Evolutionary conservation across 352 stramenopile species (phyloP).

Genomic region (Stramenopiles sp.): DNA sequence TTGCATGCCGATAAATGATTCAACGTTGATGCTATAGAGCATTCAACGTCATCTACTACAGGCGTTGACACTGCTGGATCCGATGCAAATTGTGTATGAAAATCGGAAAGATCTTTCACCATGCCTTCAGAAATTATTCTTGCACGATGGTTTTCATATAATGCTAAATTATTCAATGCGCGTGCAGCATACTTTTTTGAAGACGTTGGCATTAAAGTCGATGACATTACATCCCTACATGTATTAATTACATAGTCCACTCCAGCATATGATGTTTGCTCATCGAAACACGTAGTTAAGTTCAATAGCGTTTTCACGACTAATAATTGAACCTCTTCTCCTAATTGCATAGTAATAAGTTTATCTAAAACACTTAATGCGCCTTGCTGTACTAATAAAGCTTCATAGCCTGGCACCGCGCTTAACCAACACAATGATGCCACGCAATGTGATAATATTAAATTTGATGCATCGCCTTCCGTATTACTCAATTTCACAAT

Average conservation of each 20-base stretch:
- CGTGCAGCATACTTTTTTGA: background rate
- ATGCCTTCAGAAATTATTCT: constrained; percentile 8
- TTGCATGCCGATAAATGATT: background rate
- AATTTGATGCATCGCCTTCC: background rate
- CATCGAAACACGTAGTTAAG: constrained; percentile 7
- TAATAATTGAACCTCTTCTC: background rate
- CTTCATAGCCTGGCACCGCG: background rate
- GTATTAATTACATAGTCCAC: background rate
- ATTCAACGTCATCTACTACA: background rate
- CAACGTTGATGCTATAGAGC: background rate
- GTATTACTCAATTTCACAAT: background rate
- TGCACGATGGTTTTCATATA: constrained; percentile 3
- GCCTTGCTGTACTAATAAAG: background rate
- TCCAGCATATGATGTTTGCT: background rate
- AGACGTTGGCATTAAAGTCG: background rate
- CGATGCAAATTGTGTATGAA: background rate
- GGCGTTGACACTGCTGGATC: background rate
- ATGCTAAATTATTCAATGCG: constrained; percentile 1
- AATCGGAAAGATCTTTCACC: background rate
- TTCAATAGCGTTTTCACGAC: background rate
- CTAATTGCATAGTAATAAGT: background rate
- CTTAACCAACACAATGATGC: background rate
- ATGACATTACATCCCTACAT: background rate
- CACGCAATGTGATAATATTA: background rate
- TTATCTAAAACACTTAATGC: background rate